phyloP scores from a whole-genome alignment of 306 rosid genomes.

The Cotoneaster glaucophyllus region DNA sequence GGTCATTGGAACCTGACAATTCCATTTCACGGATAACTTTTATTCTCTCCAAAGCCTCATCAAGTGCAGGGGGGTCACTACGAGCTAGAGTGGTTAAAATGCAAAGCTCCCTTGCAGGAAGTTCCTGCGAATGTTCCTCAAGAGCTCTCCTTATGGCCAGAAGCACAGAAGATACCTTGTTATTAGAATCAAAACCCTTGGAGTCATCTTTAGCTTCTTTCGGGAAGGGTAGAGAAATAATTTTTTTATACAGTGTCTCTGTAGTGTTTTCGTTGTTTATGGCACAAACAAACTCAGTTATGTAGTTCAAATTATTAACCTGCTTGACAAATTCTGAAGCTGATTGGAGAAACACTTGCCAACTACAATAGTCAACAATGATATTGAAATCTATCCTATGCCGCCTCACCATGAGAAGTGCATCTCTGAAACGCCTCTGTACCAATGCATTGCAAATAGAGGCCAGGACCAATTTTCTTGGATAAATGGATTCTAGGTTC shows the following conservation, averaged over 20 bases:
- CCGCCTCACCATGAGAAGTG: conserved; percentile 87
- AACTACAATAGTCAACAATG: conserved; percentile 77
- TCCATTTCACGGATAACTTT: conserved; percentile 80
- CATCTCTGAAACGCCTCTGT: conserved; percentile 76
- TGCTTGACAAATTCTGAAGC: conserved; percentile 82
- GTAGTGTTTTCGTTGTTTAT: conserved; percentile 65
- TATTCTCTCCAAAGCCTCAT: conserved; percentile 89
- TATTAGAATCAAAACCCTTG: conserved; percentile 31
- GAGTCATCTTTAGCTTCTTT: conserved; percentile 30
- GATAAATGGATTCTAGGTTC: conserved; percentile 81
- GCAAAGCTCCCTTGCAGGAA: conserved; percentile 88
- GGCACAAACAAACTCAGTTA: conserved; percentile 94
- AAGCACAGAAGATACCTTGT: conserved; percentile 74
- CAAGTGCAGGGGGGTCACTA: conserved; percentile 86
- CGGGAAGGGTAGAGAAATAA: conserved; percentile 32
- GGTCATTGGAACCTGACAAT: conserved; percentile 57
- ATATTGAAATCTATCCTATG: conserved; percentile 92
- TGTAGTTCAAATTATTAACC: conserved; percentile 72
- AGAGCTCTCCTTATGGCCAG: conserved; percentile 77
- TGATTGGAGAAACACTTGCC: conserved; percentile 62
- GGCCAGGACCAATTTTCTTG: conserved; percentile 79
- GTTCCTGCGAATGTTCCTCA: conserved; percentile 63
- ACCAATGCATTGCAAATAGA: conserved; percentile 73
- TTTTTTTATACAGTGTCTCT: conserved; percentile 58
- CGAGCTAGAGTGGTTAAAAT: conserved; percentile 92